Evolutionary conservation across 2,329 filamentous ascomycete species (phyloP).

Genomic region (Zalaria sp.): DNA sequence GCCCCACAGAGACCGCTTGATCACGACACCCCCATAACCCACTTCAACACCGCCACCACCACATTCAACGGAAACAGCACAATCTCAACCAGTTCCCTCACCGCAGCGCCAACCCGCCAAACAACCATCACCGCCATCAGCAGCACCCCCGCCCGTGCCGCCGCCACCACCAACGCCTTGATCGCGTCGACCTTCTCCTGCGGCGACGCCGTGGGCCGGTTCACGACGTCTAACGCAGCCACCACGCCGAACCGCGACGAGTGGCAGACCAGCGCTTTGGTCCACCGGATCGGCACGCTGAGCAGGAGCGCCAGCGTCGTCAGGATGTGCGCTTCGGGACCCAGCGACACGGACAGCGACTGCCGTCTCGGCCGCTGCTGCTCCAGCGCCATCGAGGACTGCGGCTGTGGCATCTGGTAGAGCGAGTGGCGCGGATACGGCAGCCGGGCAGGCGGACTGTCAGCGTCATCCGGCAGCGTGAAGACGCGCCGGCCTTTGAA

Average conservation of each 20-base stretch:
- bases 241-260: constrained; percentile 8
- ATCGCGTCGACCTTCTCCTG: constrained; percentile 12
- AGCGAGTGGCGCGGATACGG: not conserved
- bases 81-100: constrained; percentile 12
- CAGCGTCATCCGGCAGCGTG: not conserved
- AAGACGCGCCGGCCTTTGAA: not conserved
- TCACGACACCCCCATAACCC: constrained; percentile 6
- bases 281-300: not conserved
- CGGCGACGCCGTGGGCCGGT: constrained; percentile 7
- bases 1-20: no score
- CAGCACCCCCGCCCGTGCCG: constrained; percentile 11
- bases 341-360: no score
- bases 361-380: no score
- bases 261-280: constrained; percentile 2
- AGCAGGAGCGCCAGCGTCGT: not conserved
- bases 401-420: not conserved
- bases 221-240: constrained; percentile 7
- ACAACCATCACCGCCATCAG: constrained; percentile 12
- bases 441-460: not conserved
- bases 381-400: not conserved
- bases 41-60: constrained; percentile 12
- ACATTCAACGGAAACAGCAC: constrained; percentile 16
- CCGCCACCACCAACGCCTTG: constrained; percentile 10
- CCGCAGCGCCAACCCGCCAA: constrained; percentile 13
- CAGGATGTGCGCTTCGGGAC: not conserved